phyloP scores from a whole-genome alignment of 2,329 filamentous ascomycete genomes.

The Aspergillus sp. region DNA sequence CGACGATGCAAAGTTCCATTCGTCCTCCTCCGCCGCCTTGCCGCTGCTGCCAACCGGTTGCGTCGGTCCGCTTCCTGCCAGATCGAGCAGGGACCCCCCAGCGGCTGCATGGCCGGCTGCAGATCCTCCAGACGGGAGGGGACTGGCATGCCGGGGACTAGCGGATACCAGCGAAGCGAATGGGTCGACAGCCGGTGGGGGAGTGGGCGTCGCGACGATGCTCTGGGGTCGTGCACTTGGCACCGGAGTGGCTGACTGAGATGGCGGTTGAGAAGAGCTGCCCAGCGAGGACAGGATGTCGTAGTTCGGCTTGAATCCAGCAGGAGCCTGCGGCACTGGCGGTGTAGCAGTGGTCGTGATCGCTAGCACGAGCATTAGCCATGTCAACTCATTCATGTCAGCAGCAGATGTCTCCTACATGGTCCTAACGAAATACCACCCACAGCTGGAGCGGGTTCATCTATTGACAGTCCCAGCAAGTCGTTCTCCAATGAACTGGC shows the following conservation, averaged over 20 bases:
- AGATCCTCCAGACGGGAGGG: slow-evolving; percentile 33
- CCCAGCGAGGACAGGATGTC: slow-evolving; percentile 59
- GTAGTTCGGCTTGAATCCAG: slow-evolving; percentile 55
- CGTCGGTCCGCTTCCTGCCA: slow-evolving; percentile 26
- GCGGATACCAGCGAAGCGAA: slow-evolving; percentile 60
- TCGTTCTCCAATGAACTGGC: slow-evolving; percentile 81
- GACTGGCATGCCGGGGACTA: slow-evolving; percentile 51
- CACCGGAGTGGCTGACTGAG: slow-evolving; percentile 52
- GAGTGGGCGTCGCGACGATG: slow-evolving; percentile 35
- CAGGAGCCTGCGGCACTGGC: slow-evolving; percentile 44
- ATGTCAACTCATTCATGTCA: slow-evolving; percentile 34
- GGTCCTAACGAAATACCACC: slow-evolving; percentile 87
- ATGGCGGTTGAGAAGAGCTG: slow-evolving; percentile 47
- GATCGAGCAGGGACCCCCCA: slow-evolving; percentile 35
- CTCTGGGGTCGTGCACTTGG: slow-evolving; percentile 40
- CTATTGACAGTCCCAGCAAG: slow-evolving; percentile 82
- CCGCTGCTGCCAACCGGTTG: slow-evolving; percentile 31
- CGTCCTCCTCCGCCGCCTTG: slow-evolving; percentile 69
- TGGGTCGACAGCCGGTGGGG: slow-evolving; percentile 53
- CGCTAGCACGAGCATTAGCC: slow-evolving; percentile 36
- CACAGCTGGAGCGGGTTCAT: slow-evolving; percentile 68
- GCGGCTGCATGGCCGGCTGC: slow-evolving; percentile 22
- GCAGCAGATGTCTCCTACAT: slow-evolving; percentile 47
- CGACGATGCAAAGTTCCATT: slow-evolving; percentile 91
- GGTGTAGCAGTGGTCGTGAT: slow-evolving; percentile 27